phyloP scores from a whole-genome alignment of 1,139 yeast species.

The Protomyces pachydermus region DNA sequence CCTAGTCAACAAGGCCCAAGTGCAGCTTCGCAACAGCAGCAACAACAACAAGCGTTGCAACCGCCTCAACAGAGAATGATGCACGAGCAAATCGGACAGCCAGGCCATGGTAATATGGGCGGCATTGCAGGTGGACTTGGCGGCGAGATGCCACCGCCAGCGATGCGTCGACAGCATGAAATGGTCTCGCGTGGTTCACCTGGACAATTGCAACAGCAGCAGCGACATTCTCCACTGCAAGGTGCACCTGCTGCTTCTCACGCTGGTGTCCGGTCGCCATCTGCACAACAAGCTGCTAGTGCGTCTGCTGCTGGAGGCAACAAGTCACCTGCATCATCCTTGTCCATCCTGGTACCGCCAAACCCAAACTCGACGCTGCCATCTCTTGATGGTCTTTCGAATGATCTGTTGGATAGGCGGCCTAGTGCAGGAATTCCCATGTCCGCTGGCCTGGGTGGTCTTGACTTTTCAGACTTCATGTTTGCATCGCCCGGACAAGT shows the following conservation, averaged over 20 bases:
- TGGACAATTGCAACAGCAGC: background rate
- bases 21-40: slow-evolving; percentile 1
- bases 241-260: background rate
- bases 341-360: slow-evolving; percentile 11
- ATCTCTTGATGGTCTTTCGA: slow-evolving; percentile 6
- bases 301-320: background rate
- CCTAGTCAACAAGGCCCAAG: background rate
- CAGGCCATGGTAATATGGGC: background rate
- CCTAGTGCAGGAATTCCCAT: slow-evolving; percentile 2
- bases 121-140: background rate
- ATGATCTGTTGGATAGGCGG: slow-evolving; percentile 9
- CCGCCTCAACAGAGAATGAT: background rate
- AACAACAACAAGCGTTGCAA: background rate
- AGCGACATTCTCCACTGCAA: background rate
- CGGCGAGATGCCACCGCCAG: background rate
- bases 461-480: slow-evolving; percentile 21
- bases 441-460: slow-evolving; percentile 10
- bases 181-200: background rate
- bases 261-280: background rate
- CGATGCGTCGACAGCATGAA: background rate
- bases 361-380: slow-evolving; percentile 4
- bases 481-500: slow-evolving; percentile 14
- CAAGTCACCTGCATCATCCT: background rate
- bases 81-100: background rate
- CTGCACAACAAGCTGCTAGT: background rate